These are phyloP conservation scores for Solanum bukasovii DNA, from an alignment of 257 asterid species.

Conservation along the genomic window DNA sequence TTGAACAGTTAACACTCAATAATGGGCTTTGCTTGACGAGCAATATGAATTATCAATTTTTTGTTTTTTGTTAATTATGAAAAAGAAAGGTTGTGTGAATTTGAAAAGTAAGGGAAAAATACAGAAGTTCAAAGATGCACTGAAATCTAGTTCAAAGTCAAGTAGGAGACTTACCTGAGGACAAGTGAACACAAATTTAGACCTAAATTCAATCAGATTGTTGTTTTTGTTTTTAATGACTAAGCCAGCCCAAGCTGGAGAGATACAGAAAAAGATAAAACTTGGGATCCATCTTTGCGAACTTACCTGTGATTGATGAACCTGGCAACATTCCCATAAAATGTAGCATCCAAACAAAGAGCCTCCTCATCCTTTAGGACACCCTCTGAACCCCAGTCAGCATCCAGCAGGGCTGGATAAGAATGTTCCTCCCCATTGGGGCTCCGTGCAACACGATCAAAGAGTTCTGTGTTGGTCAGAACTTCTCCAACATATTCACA, in stretches of 20 bases:
- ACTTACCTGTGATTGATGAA: constrained; percentile 88
- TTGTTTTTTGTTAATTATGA: background rate
- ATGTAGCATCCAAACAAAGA: constrained; percentile 87
- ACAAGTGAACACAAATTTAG: background rate
- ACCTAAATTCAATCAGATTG: background rate
- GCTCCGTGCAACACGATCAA: constrained; percentile 55
- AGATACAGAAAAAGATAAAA: background rate
- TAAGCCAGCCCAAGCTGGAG: background rate
- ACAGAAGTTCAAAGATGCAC: background rate
- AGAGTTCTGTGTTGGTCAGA: constrained; percentile 67
- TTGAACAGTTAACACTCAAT: background rate
- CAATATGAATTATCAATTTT: background rate
- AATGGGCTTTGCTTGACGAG: background rate
- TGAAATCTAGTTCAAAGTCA: background rate
- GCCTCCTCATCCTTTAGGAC: constrained; percentile 86
- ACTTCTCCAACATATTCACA: constrained; percentile 97
- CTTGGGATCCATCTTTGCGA: background rate
- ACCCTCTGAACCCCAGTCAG: constrained; percentile 80
- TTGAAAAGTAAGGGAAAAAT: background rate
- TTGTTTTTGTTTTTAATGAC: background rate
- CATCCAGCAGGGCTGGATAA: constrained; percentile 93
- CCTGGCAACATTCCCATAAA: constrained; percentile 88
- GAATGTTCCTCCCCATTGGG: constrained; percentile 53
- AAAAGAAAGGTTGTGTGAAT: background rate
- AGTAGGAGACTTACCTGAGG: background rate